phyloP scores from a whole-genome alignment of 2,329 filamentous ascomycete genomes.

The Claviceps maximensis region DNA sequence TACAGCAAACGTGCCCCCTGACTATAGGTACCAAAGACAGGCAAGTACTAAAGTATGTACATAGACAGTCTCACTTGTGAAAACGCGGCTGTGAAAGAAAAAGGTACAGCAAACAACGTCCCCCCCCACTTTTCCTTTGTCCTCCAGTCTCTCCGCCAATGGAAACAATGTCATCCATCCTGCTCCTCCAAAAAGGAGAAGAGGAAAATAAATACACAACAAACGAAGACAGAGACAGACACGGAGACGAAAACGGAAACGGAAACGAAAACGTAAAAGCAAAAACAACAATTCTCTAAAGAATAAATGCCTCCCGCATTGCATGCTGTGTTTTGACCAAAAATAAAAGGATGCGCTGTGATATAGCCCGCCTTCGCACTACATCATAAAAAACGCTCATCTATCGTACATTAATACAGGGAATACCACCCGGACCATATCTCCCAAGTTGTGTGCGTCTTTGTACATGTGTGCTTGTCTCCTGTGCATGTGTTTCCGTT shows the following conservation, averaged over 20 bases:
- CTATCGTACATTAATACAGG: constrained; percentile 26
- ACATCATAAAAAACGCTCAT: constrained; percentile 14
- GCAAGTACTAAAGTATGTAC: too few relatives aligned
- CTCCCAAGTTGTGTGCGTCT: not conserved
- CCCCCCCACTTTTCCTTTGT: not conserved
- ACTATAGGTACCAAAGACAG: too few relatives aligned
- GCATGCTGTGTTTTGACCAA: constrained; percentile 5
- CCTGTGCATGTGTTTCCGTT: not conserved
- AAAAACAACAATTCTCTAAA: not conserved
- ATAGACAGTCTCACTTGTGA: too few relatives aligned
- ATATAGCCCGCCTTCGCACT: constrained; percentile 6
- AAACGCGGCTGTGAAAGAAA: not conserved
- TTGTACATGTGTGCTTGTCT: not conserved
- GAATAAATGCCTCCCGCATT: constrained; percentile 5
- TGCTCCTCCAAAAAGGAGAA: not conserved
- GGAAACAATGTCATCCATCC: not conserved
- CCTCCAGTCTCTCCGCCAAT: not conserved
- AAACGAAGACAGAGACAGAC: too few relatives aligned
- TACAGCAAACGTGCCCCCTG: too few relatives aligned
- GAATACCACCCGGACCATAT: constrained; percentile 17
- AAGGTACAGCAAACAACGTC: not conserved
- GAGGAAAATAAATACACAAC: not conserved
- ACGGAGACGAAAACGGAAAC: not conserved
- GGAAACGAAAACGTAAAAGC: not conserved
- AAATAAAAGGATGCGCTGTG: constrained; percentile 9